Evolutionary conservation across 179 eudicot genomes (phyloP).

Genomic region (Carnegiea gigantea): DNA sequence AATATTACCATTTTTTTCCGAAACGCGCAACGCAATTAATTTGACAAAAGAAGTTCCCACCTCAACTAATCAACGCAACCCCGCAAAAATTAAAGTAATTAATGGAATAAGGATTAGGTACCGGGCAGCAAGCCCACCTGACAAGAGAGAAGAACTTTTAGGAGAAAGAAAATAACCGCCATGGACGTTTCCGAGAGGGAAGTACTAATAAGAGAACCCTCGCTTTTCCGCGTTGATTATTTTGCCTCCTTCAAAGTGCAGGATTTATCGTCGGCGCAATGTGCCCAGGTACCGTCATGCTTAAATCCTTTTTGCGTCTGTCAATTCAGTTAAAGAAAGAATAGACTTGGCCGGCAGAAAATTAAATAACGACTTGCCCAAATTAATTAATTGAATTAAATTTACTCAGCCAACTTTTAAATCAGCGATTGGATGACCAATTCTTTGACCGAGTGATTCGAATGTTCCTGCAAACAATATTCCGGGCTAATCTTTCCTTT

Average conservation of each 20-base stretch:
- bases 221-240: neutral
- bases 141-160: neutral
- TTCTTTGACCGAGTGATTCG: no score
- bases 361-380: neutral
- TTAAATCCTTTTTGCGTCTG: neutral
- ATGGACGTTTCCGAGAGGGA: constrained; percentile 1
- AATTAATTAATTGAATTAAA: neutral
- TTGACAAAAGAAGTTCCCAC: neutral
- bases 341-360: neutral
- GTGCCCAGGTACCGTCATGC: neutral
- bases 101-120: neutral
- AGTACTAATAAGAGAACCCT: neutral
- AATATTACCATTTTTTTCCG: neutral
- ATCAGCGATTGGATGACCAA: no score
- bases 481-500: neutral
- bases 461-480: neutral
- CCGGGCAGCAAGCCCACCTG: neutral
- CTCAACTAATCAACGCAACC: neutral
- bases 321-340: neutral
- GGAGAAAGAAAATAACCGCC: constrained; percentile 22
- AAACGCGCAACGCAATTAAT: neutral
- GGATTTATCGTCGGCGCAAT: neutral
- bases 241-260: constrained; percentile 12
- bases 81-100: neutral
- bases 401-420: no score